A percentile compares a stretch with the other conserved stretches of the same genome.
Evolutionary conservation across 331 rosid species (phyloP).

Genomic region (Malus hybrid): DNA sequence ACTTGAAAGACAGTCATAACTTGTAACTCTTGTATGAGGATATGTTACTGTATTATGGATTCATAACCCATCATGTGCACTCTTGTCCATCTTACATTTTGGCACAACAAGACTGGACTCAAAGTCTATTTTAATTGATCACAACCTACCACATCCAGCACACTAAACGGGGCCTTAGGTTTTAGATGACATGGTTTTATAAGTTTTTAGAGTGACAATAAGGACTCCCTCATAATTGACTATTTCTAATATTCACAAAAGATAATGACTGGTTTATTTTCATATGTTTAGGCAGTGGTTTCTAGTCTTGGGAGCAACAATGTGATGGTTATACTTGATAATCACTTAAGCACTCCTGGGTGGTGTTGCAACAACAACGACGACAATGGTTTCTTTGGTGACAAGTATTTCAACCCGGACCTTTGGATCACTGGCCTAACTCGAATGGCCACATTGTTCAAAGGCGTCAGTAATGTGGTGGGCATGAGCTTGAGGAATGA

Average conservation of each 20-base stretch:
- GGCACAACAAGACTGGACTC: no score
- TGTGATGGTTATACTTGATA: slow-evolving; percentile 89
- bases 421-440: slow-evolving; percentile 70
- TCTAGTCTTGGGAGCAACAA: slow-evolving; percentile 44
- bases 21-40: no score
- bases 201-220: no score
- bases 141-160: no score
- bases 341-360: slow-evolving; percentile 69
- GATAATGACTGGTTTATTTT: neutral
- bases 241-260: neutral
- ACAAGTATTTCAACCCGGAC: slow-evolving; percentile 56
- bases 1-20: no score
- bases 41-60: no score
- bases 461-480: slow-evolving; percentile 50
- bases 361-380: slow-evolving; percentile 85
- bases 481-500: slow-evolving; percentile 96
- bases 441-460: slow-evolving; percentile 71
- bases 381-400: slow-evolving; percentile 83
- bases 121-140: no score
- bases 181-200: neutral
- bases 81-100: no score
- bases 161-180: neutral
- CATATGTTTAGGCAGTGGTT: slow-evolving; percentile 54
- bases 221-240: neutral
- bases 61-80: no score